Base-by-base conservation (phyloP, 129 eudicot species). In the Dittrichia graveolens region DNA sequence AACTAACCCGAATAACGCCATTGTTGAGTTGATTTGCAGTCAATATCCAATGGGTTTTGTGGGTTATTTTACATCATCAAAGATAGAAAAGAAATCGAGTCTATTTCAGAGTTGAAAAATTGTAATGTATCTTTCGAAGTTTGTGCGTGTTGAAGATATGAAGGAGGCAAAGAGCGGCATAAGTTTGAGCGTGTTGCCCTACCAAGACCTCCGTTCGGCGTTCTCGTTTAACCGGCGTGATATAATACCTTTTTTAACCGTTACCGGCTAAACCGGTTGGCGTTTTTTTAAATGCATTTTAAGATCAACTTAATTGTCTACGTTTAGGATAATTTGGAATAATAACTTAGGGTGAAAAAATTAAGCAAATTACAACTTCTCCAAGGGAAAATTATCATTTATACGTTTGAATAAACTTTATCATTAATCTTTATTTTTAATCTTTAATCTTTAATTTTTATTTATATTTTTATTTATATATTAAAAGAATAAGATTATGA, bases 191-290 rank as follows among this genome's bases (percentile, higher is more conserved):
- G 61, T 44, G 49, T 38, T 57, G 61, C 59, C 77, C 77, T 73
- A 73, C 68, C 44, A 46, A 53, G 37, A 19, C 31, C 31, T 24
- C 31, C 31, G 38, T 67, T 3, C 67, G 12, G 10, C 40, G 37
- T 37, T 60, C 19, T 44, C 69, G 69, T 35, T 73, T 35, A n/a
- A 35, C 55, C 38, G 77, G 69, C 19, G 7, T 69, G 49, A 45
- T 65, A 72, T 77, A 24, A 69, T 76, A 53, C 38, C 46, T 38
- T 59, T 67, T 46, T 42, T 57, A n/a, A 48, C 48, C 35, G 69
- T 8, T 35, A 24, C 80, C 45, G 61, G 69, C 75, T 68, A 8
- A 76, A 13, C 80, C 75, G 61, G 80, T 76, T 59, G 18, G n/a
- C 12, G 13, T 14, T 8, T 15, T 52, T 9, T 46, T 15, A 7